Conservation (phyloP, 371 early-diverging fungal genomes). For the Mucor mucedo region DNA sequence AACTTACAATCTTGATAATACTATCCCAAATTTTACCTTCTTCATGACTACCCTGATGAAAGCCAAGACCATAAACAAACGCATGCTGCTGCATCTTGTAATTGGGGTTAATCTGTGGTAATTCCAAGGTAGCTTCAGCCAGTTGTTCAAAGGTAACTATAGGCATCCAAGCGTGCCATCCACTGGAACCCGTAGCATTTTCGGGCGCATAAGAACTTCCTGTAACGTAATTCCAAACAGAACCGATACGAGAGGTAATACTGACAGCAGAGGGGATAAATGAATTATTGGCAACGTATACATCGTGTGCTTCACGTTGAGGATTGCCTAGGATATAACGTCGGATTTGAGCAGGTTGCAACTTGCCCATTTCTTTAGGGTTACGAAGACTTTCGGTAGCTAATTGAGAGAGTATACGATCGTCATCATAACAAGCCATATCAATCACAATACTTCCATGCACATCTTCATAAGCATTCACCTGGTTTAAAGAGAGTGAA, state of each 20-base stretch:
- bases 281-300: slow-evolving; percentile 41
- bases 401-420: slow-evolving; percentile 63
- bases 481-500: slow-evolving; percentile 72
- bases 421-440: slow-evolving; percentile 67
- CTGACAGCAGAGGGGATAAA: slow-evolving; percentile 32
- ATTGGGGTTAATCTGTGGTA: slow-evolving; percentile 71
- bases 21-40: slow-evolving; percentile 68
- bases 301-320: slow-evolving; percentile 54
- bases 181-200: slow-evolving; percentile 24
- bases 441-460: slow-evolving; percentile 69
- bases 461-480: slow-evolving; percentile 77
- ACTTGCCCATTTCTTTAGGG: slow-evolving; percentile 41
- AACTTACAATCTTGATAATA: slow-evolving; percentile 68
- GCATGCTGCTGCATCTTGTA: slow-evolving; percentile 60
- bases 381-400: slow-evolving; percentile 60
- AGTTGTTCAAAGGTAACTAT: slow-evolving; percentile 30
- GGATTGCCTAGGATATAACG: slow-evolving; percentile 58
- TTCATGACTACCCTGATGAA: slow-evolving; percentile 36
- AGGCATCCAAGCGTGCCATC: slow-evolving; percentile 50
- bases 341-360: slow-evolving; percentile 61
- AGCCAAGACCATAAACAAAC: slow-evolving; percentile 73
- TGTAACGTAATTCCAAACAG: slow-evolving; percentile 31
- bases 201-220: slow-evolving; percentile 22
- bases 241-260: slow-evolving; percentile 31
- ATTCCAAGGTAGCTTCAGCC: slow-evolving; percentile 51